phyloP scores from a whole-genome alignment of 257 asterid species.

The Solanum medicagineum region DNA sequence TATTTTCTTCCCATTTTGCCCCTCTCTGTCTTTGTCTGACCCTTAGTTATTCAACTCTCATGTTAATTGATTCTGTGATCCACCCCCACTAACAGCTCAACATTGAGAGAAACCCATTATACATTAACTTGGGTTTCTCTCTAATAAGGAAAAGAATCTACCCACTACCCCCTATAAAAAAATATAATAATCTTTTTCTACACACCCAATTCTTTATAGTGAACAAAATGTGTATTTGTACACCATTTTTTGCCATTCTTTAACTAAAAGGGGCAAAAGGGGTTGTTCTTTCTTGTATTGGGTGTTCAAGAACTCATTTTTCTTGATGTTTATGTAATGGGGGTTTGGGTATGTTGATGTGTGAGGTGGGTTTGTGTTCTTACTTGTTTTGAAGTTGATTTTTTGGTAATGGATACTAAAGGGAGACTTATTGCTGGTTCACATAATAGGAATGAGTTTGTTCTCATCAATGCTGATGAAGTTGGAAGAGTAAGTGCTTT shows the following conservation, averaged over 20 bases:
- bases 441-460: conserved; percentile 93
- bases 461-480: conserved; percentile 96
- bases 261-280: background rate
- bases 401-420: conserved; percentile 57
- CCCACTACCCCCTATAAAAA: background rate
- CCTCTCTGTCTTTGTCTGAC: background rate
- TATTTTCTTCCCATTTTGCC: background rate
- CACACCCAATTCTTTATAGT: background rate
- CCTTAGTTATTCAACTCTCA: conserved; percentile 13
- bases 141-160: conserved; percentile 34
- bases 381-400: background rate
- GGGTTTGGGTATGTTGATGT: conserved; percentile 3
- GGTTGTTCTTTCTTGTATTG: background rate
- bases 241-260: conserved; percentile 45
- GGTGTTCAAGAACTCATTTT: conserved; percentile 5
- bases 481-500: conserved; percentile 65
- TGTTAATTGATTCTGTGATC: conserved; percentile 28
- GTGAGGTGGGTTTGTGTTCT: background rate
- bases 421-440: conserved; percentile 99
- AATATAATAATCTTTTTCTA: background rate
- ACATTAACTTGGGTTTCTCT: conserved; percentile 33
- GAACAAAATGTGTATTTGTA: conserved; percentile 13
- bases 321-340: background rate
- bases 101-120: conserved; percentile 24
- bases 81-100: conserved; percentile 17